Base-by-base conservation (phyloP, 208 protist genomes). In the Leptomonas pyrrhocoris region DNA sequence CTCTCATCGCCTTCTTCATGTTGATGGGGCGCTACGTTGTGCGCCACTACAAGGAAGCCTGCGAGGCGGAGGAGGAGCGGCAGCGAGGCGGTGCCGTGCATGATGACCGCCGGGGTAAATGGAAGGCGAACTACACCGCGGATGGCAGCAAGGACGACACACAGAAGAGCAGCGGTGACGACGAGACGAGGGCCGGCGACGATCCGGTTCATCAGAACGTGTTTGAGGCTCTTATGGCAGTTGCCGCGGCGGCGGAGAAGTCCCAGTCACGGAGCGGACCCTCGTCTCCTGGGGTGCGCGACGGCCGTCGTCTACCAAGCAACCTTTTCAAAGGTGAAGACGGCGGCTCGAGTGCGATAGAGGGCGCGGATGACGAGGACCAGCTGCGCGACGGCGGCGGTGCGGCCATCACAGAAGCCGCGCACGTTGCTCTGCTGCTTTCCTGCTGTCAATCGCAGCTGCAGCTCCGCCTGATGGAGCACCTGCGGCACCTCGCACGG, bases 361-460 rank as follows among this genome's bases (percentile, higher is more conserved):
- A 55, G 15, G 58, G 58, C 1, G 58, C 58, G 13, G 60, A 66
- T 43, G 61, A 55, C 49, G 61, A 57, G 46, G 61, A 57, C 34
- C 9, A 46, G 19, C 61, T 55, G n/a, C 18, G 46, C 61, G 5
- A 21, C n/a, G n/a, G 34, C 34, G 21, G 19, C 21, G n/a, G 31
- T 21, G 13, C 46, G 2, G 16, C 46, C 48, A 28, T 77, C 49
- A 72, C 63, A 0, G 56, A 62, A 8, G 58, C 54, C 8, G 64
- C 63, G 13, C 72, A 77, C 42, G 72, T 77, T 30, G 13, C 72
- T 6, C 36, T 77, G 15, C 43, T 77, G 46, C 72, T 77, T 30
- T 77, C 72, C 30, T 77, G 72, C 53, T 77, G 72, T 50, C 72
- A 77, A 50, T 60, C 72, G n/a, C 72, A 77, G 72, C 64, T 72